Conservation (phyloP, 2,329 filamentous ascomycete species). For the Colletotrichum agaves region DNA sequence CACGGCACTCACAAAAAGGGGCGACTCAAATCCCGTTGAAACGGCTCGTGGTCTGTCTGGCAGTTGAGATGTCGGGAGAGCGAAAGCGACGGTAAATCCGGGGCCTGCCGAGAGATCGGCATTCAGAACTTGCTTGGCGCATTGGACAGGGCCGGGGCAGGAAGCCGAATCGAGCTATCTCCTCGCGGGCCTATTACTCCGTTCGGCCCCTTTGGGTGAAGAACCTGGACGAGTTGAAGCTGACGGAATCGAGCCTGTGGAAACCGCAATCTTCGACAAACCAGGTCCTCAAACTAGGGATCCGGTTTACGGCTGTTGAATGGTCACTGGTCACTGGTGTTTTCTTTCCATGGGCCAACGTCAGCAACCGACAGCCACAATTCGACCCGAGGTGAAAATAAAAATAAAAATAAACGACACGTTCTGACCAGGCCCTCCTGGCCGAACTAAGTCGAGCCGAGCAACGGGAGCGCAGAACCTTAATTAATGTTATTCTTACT, state of each 20-base stretch:
- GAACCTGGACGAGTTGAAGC: neutral
- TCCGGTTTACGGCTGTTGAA: neutral
- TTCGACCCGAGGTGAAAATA: neutral
- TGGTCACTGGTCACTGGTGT: too few relatives aligned
- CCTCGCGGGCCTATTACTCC: conserved; percentile 16
- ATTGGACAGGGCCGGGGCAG: conserved; percentile 2
- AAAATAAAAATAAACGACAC: neutral
- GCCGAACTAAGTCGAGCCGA: neutral
- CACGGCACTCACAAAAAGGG: too few relatives aligned
- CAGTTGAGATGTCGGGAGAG: neutral
- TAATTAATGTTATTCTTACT: conserved; percentile 20
- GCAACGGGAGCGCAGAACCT: conserved; percentile 22
- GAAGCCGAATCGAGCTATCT: conserved; percentile 4
- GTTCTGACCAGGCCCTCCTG: conserved; percentile 18
- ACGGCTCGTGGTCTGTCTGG: neutral
- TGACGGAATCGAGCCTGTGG: conserved; percentile 1
- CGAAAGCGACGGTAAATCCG: conserved; percentile 12
- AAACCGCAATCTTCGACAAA: neutral
- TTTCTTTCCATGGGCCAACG: neutral
- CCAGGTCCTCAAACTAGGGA: neutral
- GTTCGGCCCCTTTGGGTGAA: conserved; percentile 4
- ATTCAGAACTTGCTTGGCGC: conserved; percentile 21
- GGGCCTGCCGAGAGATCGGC: conserved; percentile 15
- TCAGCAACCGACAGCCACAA: neutral
- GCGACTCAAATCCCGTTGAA: neutral